These are phyloP conservation scores for Stromatinia cepivora DNA, from an alignment of 2,329 filamentous ascomycete genomes.

Conservation along the genomic window DNA sequence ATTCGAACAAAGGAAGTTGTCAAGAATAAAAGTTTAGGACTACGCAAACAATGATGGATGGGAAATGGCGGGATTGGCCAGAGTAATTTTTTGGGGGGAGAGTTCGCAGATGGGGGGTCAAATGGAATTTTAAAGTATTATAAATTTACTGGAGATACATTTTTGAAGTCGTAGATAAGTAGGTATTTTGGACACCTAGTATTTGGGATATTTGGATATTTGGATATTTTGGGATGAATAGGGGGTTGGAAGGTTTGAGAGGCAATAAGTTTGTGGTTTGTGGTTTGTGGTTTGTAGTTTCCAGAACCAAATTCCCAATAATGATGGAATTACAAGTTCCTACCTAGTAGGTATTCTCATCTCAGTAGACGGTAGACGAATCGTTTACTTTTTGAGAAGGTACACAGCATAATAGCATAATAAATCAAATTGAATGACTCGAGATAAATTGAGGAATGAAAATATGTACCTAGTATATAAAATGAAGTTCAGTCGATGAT, in stretches of 20 bases:
- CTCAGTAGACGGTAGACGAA: not conserved
- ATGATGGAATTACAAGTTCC: not conserved
- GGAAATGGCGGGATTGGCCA: not conserved
- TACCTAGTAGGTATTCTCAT: not conserved
- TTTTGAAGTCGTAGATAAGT: not conserved
- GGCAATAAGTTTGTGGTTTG: not conserved
- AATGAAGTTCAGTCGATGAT: not conserved
- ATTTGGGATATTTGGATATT: not conserved
- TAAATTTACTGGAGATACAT: not conserved
- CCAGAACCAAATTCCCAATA: not conserved
- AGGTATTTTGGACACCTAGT: not conserved
- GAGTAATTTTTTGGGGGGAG: not conserved
- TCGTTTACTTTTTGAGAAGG: not conserved
- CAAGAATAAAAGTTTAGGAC: constrained; percentile 16
- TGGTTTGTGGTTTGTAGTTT: not conserved
- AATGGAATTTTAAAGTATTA: constrained; percentile 7
- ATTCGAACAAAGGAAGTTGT: constrained; percentile 29
- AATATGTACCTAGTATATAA: not conserved
- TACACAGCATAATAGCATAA: not conserved
- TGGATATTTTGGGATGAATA: constrained; percentile 8
- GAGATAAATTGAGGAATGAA: not conserved
- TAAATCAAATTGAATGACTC: not conserved
- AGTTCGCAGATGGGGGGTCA: not conserved
- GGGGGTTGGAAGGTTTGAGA: not conserved
- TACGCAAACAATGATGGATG: constrained; percentile 23